Evolutionary conservation across 2,329 filamentous ascomycete genomes (phyloP), one percentile per base, ranked within the genome.

Genomic region (Venturia pyrina): DNA sequence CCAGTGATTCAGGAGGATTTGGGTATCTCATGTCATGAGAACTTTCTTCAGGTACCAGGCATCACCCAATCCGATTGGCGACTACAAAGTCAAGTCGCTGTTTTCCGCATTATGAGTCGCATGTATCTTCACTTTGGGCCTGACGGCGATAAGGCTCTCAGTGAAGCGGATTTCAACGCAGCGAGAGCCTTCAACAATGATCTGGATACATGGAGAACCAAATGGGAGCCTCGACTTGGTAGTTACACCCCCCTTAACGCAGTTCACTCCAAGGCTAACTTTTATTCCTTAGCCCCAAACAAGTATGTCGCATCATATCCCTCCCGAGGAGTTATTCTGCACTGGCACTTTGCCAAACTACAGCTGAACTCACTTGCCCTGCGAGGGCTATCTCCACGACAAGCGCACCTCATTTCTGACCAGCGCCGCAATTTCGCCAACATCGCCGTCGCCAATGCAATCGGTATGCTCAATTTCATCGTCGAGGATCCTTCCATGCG

Each of bases 281-380:
- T 21, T 17, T 34, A n/a, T 6, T 63, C 5, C 19, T 56, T 65
- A 82, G 80, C 74, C 60, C 77, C 77, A 41, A 80, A 80, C 67
- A 75, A 76, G 65, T 77, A 80, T 68, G 75, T 83, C 44, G 77
- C 79, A 48, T 75, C 77, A 63, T 83, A 82, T 69, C 81, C 81
- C 24, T 77, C 78, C 64, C 81, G 81, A 71, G 80, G 79, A 32
- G 79, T 82, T 7, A 75, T 75, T 37, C 73, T 83, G 67, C 80
- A 83, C 69, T 81, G 81, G 67, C 75, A 82, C 70, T 83, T 82
- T 69, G 81, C 79, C 60, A 77, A 80, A 61, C 72, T 83, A 21
- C 79, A 82, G 60, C 72, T 83, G 10, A 79, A 81, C 57, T 82
- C 81, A 5, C 78, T 82, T 34, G 80, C 80, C 40, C 71, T 83